These are phyloP conservation scores for Plasmodium fragile DNA, from an alignment of 169 alveolate species.

Conservation along the genomic window DNA sequence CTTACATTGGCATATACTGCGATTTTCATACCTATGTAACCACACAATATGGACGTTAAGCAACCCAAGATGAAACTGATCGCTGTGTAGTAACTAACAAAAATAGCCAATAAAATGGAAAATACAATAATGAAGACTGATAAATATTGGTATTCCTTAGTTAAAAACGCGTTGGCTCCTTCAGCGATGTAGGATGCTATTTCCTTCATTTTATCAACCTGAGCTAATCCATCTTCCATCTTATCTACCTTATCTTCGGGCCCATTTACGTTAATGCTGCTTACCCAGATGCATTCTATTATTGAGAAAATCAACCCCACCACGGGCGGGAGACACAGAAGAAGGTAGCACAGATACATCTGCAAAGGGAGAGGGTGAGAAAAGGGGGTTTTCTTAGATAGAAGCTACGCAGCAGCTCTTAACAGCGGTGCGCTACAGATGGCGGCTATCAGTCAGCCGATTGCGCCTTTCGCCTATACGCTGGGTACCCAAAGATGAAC, in stretches of 20 bases:
- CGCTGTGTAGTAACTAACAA: slow-evolving; percentile 85
- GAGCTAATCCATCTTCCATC: slow-evolving; percentile 46
- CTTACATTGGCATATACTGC: slow-evolving; percentile 91
- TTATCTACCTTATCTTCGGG: slow-evolving; percentile 62
- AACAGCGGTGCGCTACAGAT: background rate
- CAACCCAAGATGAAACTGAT: slow-evolving; percentile 91
- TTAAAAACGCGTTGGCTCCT: slow-evolving; percentile 93
- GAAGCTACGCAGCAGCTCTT: background rate
- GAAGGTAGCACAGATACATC: slow-evolving; percentile 35
- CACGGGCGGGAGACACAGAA: slow-evolving; percentile 58
- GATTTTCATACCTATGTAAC: slow-evolving; percentile 92
- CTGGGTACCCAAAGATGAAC: background rate
- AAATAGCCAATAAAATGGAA: slow-evolving; percentile 81
- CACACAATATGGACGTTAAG: slow-evolving; percentile 90
- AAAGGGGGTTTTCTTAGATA: background rate
- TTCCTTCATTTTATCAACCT: slow-evolving; percentile 81
- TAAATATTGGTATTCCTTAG: slow-evolving; percentile 88
- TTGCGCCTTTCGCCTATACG: background rate
- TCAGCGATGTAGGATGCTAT: slow-evolving; percentile 87
- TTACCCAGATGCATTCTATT: slow-evolving; percentile 44
- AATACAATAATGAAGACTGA: slow-evolving; percentile 87
- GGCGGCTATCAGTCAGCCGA: background rate
- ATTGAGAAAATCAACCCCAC: slow-evolving; percentile 64
- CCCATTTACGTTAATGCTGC: slow-evolving; percentile 48
- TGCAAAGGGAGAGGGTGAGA: background rate